Conservation (phyloP, 176 grass and related monocot genomes). For the Musa schizocarpa region DNA sequence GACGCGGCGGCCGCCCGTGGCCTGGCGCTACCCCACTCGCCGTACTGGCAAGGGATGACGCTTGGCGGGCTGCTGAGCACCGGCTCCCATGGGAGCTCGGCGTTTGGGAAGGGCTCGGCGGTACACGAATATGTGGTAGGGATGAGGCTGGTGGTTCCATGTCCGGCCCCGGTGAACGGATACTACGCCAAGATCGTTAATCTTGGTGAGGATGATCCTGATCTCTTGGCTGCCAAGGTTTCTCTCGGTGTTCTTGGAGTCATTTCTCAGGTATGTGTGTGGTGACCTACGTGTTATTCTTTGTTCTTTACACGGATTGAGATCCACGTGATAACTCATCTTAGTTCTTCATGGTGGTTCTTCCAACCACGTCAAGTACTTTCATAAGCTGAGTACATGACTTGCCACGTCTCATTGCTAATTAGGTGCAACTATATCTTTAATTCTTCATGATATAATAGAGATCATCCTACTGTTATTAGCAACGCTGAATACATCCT, state of each 20-base stretch:
- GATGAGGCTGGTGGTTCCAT: constrained; percentile 36
- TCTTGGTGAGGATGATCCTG: constrained; percentile 22
- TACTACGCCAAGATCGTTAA: constrained; percentile 26
- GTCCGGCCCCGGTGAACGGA: constrained; percentile 28
- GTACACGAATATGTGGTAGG: constrained; percentile 63
- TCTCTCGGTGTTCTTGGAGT: constrained; percentile 66
- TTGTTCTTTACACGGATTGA: no score
- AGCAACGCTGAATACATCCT: no score
- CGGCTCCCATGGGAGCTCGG: constrained; percentile 49
- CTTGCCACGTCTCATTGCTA: no score
- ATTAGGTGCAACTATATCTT: no score
- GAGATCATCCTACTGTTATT: no score
- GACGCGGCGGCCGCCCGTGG: constrained; percentile 28
- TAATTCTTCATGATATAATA: no score
- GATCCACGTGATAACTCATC: no score
- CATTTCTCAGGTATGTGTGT: constrained; percentile 47
- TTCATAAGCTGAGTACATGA: no score
- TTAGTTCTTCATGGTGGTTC: no score
- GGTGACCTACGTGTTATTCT: not conserved
- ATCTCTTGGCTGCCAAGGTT: constrained; percentile 57
- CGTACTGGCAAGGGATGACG: constrained; percentile 52
- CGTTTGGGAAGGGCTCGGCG: constrained; percentile 48
- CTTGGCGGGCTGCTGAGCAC: constrained; percentile 47
- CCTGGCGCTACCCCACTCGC: constrained; percentile 41
- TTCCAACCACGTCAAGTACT: no score